phyloP scores from a whole-genome alignment of 306 rosid genomes.

The Cajanus cajan region DNA sequence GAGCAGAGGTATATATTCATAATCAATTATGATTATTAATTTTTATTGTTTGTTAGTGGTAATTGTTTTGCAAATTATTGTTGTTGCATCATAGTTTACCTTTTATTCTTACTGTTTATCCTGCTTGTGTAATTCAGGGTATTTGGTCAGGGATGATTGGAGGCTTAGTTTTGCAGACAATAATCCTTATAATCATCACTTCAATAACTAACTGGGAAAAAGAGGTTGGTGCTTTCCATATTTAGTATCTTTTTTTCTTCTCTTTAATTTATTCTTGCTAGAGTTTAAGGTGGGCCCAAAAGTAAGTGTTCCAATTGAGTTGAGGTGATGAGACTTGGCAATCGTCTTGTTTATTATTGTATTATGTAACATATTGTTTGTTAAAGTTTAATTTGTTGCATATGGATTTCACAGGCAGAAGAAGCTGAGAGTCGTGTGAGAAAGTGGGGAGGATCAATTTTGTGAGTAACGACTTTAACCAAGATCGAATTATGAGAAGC shows the following conservation, averaged over 20 bases:
- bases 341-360: not conserved
- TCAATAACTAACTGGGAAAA: constrained; percentile 61
- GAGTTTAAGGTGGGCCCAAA: too few species aligned
- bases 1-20: constrained; percentile 57
- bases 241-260: not conserved
- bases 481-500: too few species aligned
- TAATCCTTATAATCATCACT: constrained; percentile 56
- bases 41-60: not conserved
- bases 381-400: constrained; percentile 7
- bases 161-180: constrained; percentile 67
- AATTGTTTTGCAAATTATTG: not conserved
- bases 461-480: too few species aligned
- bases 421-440: constrained; percentile 67
- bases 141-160: constrained; percentile 85
- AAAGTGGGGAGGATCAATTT: constrained; percentile 66
- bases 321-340: not conserved
- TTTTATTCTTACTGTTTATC: not conserved
- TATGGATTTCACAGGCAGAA: constrained; percentile 58
- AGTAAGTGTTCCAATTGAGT: not conserved
- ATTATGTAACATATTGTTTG: not conserved
- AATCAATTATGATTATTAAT: not conserved
- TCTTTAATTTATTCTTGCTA: too few species aligned
- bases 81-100: not conserved
- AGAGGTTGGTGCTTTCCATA: constrained; percentile 57
- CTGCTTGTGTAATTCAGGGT: constrained; percentile 47